Percentiles rank a stretch among this genome's conserved stretches.
Evolutionary conservation across 2,329 filamentous ascomycete genomes (phyloP).

Genomic region (Xylaria sp.): DNA sequence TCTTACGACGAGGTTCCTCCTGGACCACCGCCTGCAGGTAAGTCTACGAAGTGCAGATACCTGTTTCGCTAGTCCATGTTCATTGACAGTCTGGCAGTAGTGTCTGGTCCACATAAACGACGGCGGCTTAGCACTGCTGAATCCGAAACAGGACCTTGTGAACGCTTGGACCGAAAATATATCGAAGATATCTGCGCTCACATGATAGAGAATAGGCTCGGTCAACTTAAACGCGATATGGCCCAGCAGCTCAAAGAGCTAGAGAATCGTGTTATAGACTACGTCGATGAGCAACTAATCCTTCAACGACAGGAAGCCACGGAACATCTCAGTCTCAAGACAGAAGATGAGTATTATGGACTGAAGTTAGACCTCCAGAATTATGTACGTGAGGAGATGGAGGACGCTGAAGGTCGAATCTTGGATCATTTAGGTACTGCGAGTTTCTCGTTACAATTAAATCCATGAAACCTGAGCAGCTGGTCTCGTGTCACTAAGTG

Average conservation of each 20-base stretch:
- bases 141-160: conserved; percentile 4
- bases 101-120: conserved; percentile 24
- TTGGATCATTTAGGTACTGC: conserved; percentile 32
- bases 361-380: conserved; percentile 26
- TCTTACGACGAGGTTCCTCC: conserved; percentile 35
- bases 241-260: conserved; percentile 31
- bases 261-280: conserved; percentile 33
- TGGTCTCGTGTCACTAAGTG: neutral
- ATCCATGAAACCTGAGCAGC: conserved; percentile 19
- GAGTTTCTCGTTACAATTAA: conserved; percentile 32
- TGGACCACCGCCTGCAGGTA: conserved; percentile 28
- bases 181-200: conserved; percentile 37
- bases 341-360: conserved; percentile 33
- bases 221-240: conserved; percentile 29
- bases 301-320: conserved; percentile 21
- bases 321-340: conserved; percentile 10
- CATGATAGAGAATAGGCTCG: conserved; percentile 31
- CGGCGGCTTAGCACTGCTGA: conserved; percentile 22
- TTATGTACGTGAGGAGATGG: conserved; percentile 30
- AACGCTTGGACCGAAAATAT: conserved; percentile 33
- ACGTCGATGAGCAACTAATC: conserved; percentile 34
- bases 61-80: conserved; percentile 3
- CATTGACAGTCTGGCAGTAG: conserved; percentile 17
- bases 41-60: conserved; percentile 9
- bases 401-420: conserved; percentile 32